Evolutionary conservation across 2,329 filamentous ascomycete species (phyloP).

Genomic region (Botrytis elliptica): DNA sequence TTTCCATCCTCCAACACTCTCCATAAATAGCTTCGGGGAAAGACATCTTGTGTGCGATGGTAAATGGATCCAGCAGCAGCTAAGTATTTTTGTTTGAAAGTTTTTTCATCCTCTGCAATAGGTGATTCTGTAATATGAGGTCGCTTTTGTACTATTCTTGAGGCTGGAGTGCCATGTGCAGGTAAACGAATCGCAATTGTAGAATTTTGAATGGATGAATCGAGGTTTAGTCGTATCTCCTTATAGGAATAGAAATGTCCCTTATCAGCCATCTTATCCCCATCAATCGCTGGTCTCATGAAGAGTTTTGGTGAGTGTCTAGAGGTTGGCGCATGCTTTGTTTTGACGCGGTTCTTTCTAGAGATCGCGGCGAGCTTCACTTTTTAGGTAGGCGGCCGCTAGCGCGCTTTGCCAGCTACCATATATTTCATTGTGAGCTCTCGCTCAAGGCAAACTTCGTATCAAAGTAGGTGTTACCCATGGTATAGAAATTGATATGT

Average conservation of each 20-base stretch:
- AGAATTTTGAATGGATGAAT: slow-evolving; percentile 67
- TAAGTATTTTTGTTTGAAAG: slow-evolving; percentile 70
- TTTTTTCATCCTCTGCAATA: slow-evolving; percentile 65
- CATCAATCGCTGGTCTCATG: slow-evolving; percentile 47
- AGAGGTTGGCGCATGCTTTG: slow-evolving; percentile 30
- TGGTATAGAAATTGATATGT: background rate
- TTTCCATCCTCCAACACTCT: slow-evolving; percentile 77
- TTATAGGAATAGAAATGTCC: slow-evolving; percentile 72
- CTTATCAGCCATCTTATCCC: slow-evolving; percentile 65
- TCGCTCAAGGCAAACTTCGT: background rate
- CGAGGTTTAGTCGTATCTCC: slow-evolving; percentile 81
- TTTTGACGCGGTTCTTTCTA: slow-evolving; percentile 25
- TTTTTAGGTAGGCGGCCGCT: slow-evolving; percentile 25
- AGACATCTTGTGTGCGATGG: slow-evolving; percentile 72
- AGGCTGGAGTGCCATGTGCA: slow-evolving; percentile 44
- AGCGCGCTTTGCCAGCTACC: slow-evolving; percentile 21
- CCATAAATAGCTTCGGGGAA: slow-evolving; percentile 88
- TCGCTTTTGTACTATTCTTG: slow-evolving; percentile 44
- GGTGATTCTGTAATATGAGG: slow-evolving; percentile 41
- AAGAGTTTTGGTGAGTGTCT: slow-evolving; percentile 22
- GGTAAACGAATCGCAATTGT: slow-evolving; percentile 70
- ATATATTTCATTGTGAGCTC: background rate
- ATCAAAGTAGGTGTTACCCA: background rate
- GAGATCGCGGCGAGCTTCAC: slow-evolving; percentile 26
- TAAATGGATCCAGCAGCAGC: slow-evolving; percentile 80